These are phyloP conservation scores for Parathielavia appendiculata DNA, from an alignment of 495 filamentous ascomycete genomes.

Conservation along the genomic window DNA sequence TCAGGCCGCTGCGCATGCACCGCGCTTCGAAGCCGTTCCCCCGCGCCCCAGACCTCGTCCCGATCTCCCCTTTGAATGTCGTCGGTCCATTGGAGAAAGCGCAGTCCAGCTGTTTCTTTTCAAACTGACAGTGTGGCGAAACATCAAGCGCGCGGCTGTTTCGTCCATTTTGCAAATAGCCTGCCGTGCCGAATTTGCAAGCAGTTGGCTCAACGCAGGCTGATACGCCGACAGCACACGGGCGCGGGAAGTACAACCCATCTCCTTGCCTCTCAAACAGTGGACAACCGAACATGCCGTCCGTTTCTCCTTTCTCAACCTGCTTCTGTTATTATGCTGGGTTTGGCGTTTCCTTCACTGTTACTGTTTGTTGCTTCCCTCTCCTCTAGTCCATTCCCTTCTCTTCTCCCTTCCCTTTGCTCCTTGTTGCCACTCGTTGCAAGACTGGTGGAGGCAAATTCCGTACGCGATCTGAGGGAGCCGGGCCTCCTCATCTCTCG, in stretches of 20 bases:
- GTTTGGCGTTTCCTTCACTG: constrained; percentile 15
- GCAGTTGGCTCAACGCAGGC: constrained; percentile 13
- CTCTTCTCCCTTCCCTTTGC: constrained; percentile 10
- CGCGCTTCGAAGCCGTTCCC: too few relatives aligned
- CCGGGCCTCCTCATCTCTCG: constrained; percentile 5
- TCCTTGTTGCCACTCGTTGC: constrained; percentile 9
- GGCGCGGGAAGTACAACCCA: too few relatives aligned
- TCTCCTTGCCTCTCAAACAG: too few relatives aligned
- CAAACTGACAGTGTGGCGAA: too few relatives aligned
- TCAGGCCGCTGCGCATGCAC: background rate
- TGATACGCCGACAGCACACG: too few relatives aligned
- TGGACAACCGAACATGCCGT: too few relatives aligned
- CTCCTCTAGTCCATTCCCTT: constrained; percentile 12
- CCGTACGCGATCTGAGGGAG: constrained; percentile 18
- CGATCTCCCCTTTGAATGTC: too few relatives aligned
- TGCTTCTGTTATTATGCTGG: constrained; percentile 5
- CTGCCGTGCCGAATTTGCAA: too few relatives aligned
- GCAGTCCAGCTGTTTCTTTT: background rate
- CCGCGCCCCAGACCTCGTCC: too few relatives aligned
- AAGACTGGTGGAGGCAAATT: constrained; percentile 1
- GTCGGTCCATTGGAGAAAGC: too few relatives aligned
- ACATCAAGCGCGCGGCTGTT: too few relatives aligned
- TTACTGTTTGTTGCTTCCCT: constrained; percentile 15
- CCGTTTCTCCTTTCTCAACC: background rate
- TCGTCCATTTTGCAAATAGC: too few relatives aligned